Conservation (phyloP, 2,329 filamentous ascomycete species). For the Penicillium italicum region DNA sequence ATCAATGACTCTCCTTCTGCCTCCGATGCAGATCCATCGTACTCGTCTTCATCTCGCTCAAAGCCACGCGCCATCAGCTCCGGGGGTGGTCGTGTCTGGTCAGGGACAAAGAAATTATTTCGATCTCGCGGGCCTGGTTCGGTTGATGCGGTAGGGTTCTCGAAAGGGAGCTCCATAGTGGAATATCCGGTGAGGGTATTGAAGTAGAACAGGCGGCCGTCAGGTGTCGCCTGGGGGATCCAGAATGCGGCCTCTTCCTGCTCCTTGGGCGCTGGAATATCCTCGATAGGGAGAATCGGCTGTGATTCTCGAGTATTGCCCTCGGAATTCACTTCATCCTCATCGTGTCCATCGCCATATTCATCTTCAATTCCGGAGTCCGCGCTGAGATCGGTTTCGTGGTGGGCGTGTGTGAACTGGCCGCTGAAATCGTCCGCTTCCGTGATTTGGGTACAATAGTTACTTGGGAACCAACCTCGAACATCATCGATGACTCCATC, state of each 20-base stretch:
- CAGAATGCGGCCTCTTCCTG: conserved; percentile 92
- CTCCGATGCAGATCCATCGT: conserved; percentile 87
- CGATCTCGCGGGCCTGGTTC: conserved; percentile 86
- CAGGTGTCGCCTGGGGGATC: conserved; percentile 94
- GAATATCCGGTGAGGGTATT: conserved; percentile 96
- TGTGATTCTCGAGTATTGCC: conserved; percentile 62
- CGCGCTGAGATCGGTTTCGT: conserved; percentile 52
- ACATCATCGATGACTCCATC: conserved; percentile 96
- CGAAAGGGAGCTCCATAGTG: conserved; percentile 88
- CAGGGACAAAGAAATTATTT: conserved; percentile 82
- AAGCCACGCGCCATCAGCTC: conserved; percentile 86
- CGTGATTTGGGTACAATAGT: conserved; percentile 88
- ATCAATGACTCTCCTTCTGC: conserved; percentile 73
- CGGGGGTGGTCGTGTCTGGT: conserved; percentile 81
- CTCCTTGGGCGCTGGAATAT: conserved; percentile 54
- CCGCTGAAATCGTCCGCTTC: conserved; percentile 70
- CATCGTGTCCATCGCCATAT: conserved; percentile 58
- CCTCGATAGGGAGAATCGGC: conserved; percentile 65
- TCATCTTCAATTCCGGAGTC: conserved; percentile 56
- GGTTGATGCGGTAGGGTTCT: conserved; percentile 74
- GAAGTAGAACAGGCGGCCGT: conserved; percentile 93
- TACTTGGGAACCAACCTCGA: conserved; percentile 98
- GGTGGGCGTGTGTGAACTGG: conserved; percentile 53
- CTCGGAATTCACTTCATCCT: conserved; percentile 66
- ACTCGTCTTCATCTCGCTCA: conserved; percentile 82